These are phyloP conservation scores for Debaryomycetaceae sp. DNA, from an alignment of 1,139 yeast species.

Conservation along the genomic window DNA sequence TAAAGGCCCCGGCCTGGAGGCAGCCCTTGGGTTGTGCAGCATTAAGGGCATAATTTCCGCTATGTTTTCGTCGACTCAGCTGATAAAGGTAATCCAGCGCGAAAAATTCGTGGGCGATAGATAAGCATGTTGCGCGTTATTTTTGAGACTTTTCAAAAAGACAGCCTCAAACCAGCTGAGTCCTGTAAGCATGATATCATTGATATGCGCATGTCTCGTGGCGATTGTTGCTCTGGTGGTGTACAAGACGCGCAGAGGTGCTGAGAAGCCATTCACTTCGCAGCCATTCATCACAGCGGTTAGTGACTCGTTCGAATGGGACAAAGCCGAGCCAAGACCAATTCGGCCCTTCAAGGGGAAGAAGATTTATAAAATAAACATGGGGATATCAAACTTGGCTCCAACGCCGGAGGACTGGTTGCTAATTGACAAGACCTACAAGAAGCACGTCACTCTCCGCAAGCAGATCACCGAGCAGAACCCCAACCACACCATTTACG, in stretches of 20 bases:
- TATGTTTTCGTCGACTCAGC: too few relatives aligned
- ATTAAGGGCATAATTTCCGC: too few relatives aligned
- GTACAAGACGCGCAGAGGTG: too few relatives aligned
- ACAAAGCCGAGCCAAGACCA: conserved; percentile 38
- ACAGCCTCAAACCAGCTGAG: not conserved
- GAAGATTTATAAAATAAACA: conserved; percentile 32
- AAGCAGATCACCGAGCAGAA: conserved; percentile 16
- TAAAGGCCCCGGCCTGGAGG: too few relatives aligned
- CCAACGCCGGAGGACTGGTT: conserved; percentile 34
- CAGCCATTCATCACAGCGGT: conserved; percentile 25
- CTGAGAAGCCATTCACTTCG: too few relatives aligned
- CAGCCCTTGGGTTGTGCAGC: too few relatives aligned
- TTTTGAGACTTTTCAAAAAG: not conserved
- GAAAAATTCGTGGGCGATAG: too few relatives aligned
- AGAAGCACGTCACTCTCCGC: conserved; percentile 19
- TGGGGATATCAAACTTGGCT: conserved; percentile 32
- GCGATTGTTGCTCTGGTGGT: too few relatives aligned
- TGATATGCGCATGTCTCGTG: too few relatives aligned
- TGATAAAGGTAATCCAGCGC: too few relatives aligned
- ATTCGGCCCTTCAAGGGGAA: conserved; percentile 49
- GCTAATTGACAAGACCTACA: conserved; percentile 33
- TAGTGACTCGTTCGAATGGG: conserved; percentile 42
- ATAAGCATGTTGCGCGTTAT: not conserved
- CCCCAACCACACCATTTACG: conserved; percentile 21
- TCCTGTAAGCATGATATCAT: not conserved